Base-by-base conservation (phyloP, 1,284 basidiomycete species). In the Ustilago cynodontis region DNA sequence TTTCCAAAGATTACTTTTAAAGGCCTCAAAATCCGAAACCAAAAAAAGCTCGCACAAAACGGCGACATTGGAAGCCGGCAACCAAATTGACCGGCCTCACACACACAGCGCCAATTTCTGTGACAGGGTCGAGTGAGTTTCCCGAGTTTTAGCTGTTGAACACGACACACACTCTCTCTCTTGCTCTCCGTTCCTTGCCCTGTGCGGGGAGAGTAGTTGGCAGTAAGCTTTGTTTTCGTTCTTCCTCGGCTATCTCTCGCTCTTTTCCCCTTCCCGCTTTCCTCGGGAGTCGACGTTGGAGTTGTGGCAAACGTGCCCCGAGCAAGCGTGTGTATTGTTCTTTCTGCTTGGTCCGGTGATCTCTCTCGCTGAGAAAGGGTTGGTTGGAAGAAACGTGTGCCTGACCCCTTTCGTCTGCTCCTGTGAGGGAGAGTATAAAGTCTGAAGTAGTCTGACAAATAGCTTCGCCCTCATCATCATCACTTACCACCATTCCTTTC, bases 201-300 rank as follows among this genome's bases (percentile, higher is more conserved):
- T 70, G 68, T 70, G 68, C 68, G 54, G 28, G 26, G 47, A 33
- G 6, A 33, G 31, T 33, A 6, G 31, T 33, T 11, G 31, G 22
- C 47, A 4, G 43, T 20, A 45, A 49, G 47, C 26, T 31, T n/a
- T 58, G 54, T 43, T 35, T 39, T 29, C 26, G 28, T 29, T 45
- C 66, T 43, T 20, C 20, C 41, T 71, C 68, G 68, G 68, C 68
- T 65, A 71, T 71, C 68, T 71, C 62, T 37, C 31, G n/a, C n/a
- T n/a, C n/a, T n/a, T 26, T 20, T 22, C 20, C 45, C 20, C 45
- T 45, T 26, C 14, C 26, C 20, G 55, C 22, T 35, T 26, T 22
- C 10, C 20, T n/a, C n/a, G n/a, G n/a, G n/a, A 33, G 31, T 33
- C 29, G 20, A 26, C n/a, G 2, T 26, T 20, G 53, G 20, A 22